Base-by-base conservation (phyloP, 2,329 filamentous ascomycete species). In the Penicillium sp. region DNA sequence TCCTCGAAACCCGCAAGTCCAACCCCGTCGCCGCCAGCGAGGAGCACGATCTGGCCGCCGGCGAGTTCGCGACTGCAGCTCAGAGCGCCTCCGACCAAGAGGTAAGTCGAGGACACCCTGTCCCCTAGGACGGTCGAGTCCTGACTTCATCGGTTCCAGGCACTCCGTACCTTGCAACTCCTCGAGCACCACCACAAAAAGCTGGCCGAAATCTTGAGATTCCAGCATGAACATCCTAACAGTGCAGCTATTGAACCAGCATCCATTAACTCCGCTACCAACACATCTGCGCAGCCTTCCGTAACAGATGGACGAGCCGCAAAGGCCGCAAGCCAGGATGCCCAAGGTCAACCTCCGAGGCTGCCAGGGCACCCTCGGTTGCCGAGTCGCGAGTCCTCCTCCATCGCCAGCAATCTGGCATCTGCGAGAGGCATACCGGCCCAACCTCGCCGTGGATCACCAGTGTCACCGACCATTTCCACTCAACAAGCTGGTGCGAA, bases 131-230 rank as follows among this genome's bases (percentile, higher is more conserved):
- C 22, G 18, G 52, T 41, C 49, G 37, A 13, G 11, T 35, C 40
- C 58, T 60, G 50, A 66, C 54, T 44, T 46, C 35, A 50, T 56
- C 47, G 41, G 18, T n/a, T 49, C 41, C 83, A 96, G 82, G 94
- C 93, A 14, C 78, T 96, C 51, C 87, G 95, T 54, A 95, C 93
- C 10, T 81, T 99, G 60, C 86, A 85, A 65, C 84, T 98, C 2
- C 87, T 99, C 58, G 92, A 97, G 75, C 84, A 90, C 63, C 92
- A 99, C 74, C 95, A 99, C 74, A 86, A 87, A 65, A 88, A 87
- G 62, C 87, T 98, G 13, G 92, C 93, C 16, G 87, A 89, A 63
- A 86, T 97, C 43, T 85, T 98, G 63, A 89, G 89, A 70, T 85
- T 89, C 44, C 88, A 90, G 39, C 78, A 82, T 73, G 83, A 83